Evolutionary conservation across 2,329 filamentous ascomycete species (phyloP).

Genomic region (Orbilia oligospora): DNA sequence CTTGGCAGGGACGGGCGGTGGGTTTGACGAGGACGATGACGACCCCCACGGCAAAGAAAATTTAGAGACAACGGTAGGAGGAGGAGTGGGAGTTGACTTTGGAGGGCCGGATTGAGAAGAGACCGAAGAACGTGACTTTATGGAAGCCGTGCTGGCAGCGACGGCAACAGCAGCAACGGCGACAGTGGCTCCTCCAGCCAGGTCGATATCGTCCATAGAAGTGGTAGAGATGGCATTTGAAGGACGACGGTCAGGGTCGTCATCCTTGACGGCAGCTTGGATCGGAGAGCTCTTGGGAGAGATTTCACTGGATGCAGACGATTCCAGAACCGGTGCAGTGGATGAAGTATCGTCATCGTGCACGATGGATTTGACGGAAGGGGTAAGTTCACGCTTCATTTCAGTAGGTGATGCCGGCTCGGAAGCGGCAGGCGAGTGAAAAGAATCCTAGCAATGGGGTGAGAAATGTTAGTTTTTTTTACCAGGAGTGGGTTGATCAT

Average conservation of each 20-base stretch:
- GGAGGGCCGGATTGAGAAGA: constrained; percentile 75
- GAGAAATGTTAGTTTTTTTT: constrained; percentile 25
- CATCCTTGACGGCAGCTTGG: constrained; percentile 26
- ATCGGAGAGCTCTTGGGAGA: constrained; percentile 45
- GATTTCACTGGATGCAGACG: constrained; percentile 53
- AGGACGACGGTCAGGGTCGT: constrained; percentile 52
- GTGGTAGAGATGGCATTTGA: constrained; percentile 72
- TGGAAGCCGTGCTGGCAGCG: constrained; percentile 41
- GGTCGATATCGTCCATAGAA: constrained; percentile 72
- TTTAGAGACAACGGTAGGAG: constrained; percentile 62
- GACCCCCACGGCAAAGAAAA: constrained; percentile 63
- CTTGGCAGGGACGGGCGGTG: constrained; percentile 54
- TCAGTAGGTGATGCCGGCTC: constrained; percentile 56
- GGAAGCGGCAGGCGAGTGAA: constrained; percentile 60
- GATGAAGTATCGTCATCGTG: constrained; percentile 57
- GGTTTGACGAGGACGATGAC: constrained; percentile 32
- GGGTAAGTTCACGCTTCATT: constrained; percentile 61
- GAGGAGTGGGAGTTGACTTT: constrained; percentile 72
- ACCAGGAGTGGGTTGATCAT: constrained; percentile 2
- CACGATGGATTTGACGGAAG: constrained; percentile 57
- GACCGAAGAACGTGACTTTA: constrained; percentile 69
- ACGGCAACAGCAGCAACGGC: background rate
- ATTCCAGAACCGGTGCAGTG: constrained; percentile 29
- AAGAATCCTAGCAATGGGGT: constrained; percentile 45
- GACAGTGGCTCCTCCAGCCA: constrained; percentile 63